Evolutionary conservation across 2,329 filamentous ascomycete species (phyloP).

Genomic region (Chrysosporium keratinophilum): DNA sequence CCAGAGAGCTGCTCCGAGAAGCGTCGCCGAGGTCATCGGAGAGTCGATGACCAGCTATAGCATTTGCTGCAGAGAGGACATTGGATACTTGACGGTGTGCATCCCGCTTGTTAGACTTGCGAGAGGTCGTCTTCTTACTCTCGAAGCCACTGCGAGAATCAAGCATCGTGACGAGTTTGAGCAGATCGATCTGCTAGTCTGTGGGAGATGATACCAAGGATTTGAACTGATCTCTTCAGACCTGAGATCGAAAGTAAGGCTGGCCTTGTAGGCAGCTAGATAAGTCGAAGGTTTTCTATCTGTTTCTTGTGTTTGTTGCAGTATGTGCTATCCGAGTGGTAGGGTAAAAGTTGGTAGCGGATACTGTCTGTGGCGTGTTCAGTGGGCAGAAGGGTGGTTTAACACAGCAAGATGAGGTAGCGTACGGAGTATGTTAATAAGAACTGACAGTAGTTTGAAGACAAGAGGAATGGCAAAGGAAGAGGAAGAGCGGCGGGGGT

Average conservation of each 20-base stretch:
- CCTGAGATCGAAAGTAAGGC: not conserved
- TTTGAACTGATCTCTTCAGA: not conserved
- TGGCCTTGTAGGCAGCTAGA: not conserved
- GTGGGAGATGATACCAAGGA: not conserved
- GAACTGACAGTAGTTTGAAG: not conserved
- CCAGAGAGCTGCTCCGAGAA: constrained; percentile 44
- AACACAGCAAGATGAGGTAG: not conserved
- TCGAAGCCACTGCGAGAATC: constrained; percentile 49
- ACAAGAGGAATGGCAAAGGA: not conserved
- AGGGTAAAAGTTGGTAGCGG: not conserved
- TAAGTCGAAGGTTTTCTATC: not conserved
- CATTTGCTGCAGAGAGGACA: not conserved
- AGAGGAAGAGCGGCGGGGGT: not conserved
- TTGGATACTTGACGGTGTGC: not conserved
- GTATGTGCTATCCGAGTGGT: constrained; percentile 10
- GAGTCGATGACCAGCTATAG: not conserved
- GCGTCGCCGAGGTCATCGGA: constrained; percentile 30
- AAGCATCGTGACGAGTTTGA: constrained; percentile 30
- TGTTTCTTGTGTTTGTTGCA: not conserved
- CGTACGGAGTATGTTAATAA: no score
- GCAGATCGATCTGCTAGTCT: not conserved
- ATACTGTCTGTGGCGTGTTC: not conserved
- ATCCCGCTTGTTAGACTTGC: constrained; percentile 35
- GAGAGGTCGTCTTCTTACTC: constrained; percentile 55
- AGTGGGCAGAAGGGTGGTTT: not conserved